Evolutionary conservation across 2,329 filamentous ascomycete species (phyloP), one percentile per base, ranked within the genome.

Genomic region (Paraconiothyrium brasiliense): DNA sequence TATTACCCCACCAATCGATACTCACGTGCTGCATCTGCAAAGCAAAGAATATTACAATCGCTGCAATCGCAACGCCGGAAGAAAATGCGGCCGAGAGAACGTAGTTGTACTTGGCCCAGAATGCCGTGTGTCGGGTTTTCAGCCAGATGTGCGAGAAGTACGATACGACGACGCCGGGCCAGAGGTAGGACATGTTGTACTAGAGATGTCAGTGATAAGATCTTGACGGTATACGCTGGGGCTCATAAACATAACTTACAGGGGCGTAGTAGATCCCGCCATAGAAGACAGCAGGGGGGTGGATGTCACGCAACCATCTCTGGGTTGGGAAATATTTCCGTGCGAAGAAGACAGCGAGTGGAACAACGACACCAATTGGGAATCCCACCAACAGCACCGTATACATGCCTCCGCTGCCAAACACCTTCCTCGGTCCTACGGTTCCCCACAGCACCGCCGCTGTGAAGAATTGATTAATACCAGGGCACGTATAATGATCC

Each of bases 81-180:
- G 80, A 83, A 72, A 84, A 83, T 14, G 84, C 80, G 16, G 84
- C 83, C 8, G 84, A 84, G 27, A 85, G 77, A 47, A 85, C 83
- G 67, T 84, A 86, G 67, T 85, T 85, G 74, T 86, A 86, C 80
- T 84, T 84, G 59, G 81, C 79, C 83, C 84, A 86, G 64, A 85
- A 81, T 3, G 71, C 79, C 30, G 84, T 76, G 66, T 80, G 82
- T 11, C 82, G 77, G 24, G 71, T 71, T 66, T 80, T 82, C 61
- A 84, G 68, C 67, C 80, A 85, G 30, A 84, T 47, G 30, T 59
- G 57, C 22, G 49, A 56, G 20, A 60, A 32, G 32, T 50, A 57
- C 1, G 41, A 58, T 7, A 85, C 76, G 3, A 82, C 82, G 2
- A 86, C 79, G 34, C 80, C 78, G 3, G 82, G 82, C 78, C 79